These are phyloP conservation scores for Corylus heterophylla DNA, from an alignment of 306 rosid genomes.

Conservation along the genomic window DNA sequence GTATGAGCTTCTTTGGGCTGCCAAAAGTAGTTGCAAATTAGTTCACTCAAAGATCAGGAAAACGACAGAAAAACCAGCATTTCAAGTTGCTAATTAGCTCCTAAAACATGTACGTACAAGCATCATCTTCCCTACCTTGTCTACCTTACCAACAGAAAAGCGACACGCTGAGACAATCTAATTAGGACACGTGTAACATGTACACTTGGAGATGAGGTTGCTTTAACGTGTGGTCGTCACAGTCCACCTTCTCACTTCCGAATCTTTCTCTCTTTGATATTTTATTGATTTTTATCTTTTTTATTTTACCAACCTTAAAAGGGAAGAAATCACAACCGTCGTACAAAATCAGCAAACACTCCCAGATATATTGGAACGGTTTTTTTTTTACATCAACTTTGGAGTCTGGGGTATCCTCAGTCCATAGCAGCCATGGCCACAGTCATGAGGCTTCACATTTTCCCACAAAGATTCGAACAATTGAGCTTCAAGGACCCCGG, in stretches of 20 bases:
- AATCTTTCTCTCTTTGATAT: slow-evolving; percentile 34
- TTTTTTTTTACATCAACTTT: slow-evolving; percentile 2
- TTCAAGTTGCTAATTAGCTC: no score
- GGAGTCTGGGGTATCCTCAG: background rate
- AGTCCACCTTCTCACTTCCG: slow-evolving; percentile 35
- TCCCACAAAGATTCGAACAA: slow-evolving; percentile 49
- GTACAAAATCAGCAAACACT: slow-evolving; percentile 24
- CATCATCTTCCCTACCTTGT: background rate
- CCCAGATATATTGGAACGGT: background rate
- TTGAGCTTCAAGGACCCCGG: slow-evolving; percentile 30
- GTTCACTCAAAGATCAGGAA: background rate
- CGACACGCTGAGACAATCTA: slow-evolving; percentile 39
- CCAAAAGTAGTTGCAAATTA: background rate
- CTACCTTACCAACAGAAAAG: slow-evolving; percentile 1
- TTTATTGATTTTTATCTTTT: background rate
- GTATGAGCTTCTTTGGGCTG: no score
- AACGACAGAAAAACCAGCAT: no score
- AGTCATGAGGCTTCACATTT: slow-evolving; percentile 50
- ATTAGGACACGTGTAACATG: slow-evolving; percentile 55
- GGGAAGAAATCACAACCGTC: background rate
- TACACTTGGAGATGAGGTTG: slow-evolving; percentile 51
- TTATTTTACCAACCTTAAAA: background rate
- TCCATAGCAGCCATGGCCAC: slow-evolving; percentile 42
- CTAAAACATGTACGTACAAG: background rate
- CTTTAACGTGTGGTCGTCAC: slow-evolving; percentile 95